A percentile compares a stretch with the other conserved stretches of the same genome.
Conservation (phyloP, 1,284 basidiomycete species). For the Lentinula novae-zelandiae region DNA sequence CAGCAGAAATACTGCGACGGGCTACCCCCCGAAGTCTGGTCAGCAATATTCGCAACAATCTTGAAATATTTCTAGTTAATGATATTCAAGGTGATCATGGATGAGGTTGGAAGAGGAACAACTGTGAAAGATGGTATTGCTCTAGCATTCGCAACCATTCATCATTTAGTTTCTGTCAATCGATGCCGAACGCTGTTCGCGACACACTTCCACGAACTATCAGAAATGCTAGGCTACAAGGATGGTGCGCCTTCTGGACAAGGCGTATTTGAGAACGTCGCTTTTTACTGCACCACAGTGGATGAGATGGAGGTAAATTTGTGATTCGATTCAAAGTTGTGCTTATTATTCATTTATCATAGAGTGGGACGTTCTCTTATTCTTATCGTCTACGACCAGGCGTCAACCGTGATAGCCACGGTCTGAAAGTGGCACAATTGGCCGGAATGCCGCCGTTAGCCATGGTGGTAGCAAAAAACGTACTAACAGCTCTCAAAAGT, state of each 20-base stretch:
- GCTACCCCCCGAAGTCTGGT: slow-evolving; percentile 83
- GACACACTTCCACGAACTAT: slow-evolving; percentile 95
- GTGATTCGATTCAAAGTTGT: slow-evolving; percentile 5
- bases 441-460: slow-evolving; percentile 79
- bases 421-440: slow-evolving; percentile 85
- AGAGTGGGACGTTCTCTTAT: slow-evolving; percentile 80
- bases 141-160: slow-evolving; percentile 88
- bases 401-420: slow-evolving; percentile 90
- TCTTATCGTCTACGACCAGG: slow-evolving; percentile 80
- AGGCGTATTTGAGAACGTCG: slow-evolving; percentile 55
- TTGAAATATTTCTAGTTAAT: background rate
- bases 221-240: slow-evolving; percentile 73
- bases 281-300: slow-evolving; percentile 89
- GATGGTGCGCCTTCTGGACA: slow-evolving; percentile 32
- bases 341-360: slow-evolving; percentile 6
- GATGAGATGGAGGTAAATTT: slow-evolving; percentile 65
- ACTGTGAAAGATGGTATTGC: slow-evolving; percentile 90
- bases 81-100: slow-evolving; percentile 81
- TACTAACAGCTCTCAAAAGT: slow-evolving; percentile 32
- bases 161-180: slow-evolving; percentile 77
- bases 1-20: slow-evolving; percentile 75
- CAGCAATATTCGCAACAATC: slow-evolving; percentile 22
- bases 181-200: slow-evolving; percentile 87
- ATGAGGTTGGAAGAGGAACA: slow-evolving; percentile 95
- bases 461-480: slow-evolving; percentile 53